Evolutionary conservation across 1,139 yeast species (phyloP).

Genomic region (Schizosaccharomyces versatilis): DNA sequence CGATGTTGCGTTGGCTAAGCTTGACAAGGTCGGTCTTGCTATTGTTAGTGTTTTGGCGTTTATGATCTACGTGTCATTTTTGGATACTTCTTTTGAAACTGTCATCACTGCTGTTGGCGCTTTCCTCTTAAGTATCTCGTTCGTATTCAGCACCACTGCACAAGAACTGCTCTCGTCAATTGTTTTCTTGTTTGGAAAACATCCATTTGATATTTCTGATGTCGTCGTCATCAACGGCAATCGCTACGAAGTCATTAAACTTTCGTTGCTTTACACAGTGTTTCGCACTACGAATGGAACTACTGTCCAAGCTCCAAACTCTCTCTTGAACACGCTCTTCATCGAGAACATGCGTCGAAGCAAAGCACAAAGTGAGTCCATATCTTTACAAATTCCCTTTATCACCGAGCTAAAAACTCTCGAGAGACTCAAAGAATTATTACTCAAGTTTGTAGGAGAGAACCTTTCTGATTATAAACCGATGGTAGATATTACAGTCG

Average conservation of each 20-base stretch:
- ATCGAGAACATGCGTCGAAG: conserved; percentile 23
- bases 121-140: conserved; percentile 22
- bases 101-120: conserved; percentile 25
- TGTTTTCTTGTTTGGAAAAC: conserved; percentile 24
- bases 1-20: conserved; percentile 23
- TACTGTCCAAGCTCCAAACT: conserved; percentile 22
- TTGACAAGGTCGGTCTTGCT: conserved; percentile 21
- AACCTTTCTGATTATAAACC: conserved; percentile 22
- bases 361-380: conserved; percentile 17
- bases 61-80: conserved; percentile 23
- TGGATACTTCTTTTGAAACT: conserved; percentile 23
- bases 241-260: conserved; percentile 18
- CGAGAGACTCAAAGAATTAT: conserved; percentile 17
- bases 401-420: conserved; percentile 21
- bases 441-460: conserved; percentile 18
- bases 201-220: conserved; percentile 26
- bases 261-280: conserved; percentile 22
- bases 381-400: conserved; percentile 13
- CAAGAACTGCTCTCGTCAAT: conserved; percentile 24
- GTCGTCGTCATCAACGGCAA: conserved; percentile 18
- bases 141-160: conserved; percentile 22
- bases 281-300: conserved; percentile 18
- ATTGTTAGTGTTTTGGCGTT: conserved; percentile 20
- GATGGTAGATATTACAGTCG: conserved; percentile 19
- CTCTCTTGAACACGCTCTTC: conserved; percentile 21